Base-by-base conservation (phyloP, 805 yeast species). In the Helenozyma rhizophorensis region DNA sequence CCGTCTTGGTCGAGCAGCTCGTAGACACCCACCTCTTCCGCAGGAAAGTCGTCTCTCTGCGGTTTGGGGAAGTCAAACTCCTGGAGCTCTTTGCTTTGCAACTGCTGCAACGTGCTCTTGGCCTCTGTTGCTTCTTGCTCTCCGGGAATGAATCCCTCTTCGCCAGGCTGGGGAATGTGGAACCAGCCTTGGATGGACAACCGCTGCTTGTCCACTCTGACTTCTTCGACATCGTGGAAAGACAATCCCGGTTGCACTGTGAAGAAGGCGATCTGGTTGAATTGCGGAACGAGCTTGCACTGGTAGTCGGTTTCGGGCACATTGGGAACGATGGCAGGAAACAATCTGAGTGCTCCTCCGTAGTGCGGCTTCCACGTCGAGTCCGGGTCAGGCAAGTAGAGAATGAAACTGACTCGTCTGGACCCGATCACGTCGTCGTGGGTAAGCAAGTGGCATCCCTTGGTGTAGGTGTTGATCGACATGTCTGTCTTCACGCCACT, bases 391-490 rank as follows among this genome's bases (percentile, higher is more conserved):
- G 97, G 95, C 55, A 93, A 62, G 55, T 93, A 93, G 32, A 94
- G 65, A 42, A 94, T 94, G 52, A 89, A 93, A 47, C 96, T 84
- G 19, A 93, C 89, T 37, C 97, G 69, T 54, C 99, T 70, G 1
- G 96, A 80, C 1, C 97, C 98, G 54, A 93, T 93, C 21, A 93
- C 98, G 56, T 93, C 99, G 60, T 93, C 99, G 55, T 93, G 99
- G 4, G 95, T 87, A 42, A 93, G 67, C 36, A 93, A 65, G 60
- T 93, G 99, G 53, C 97, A 93, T 2, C 96, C 94, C 49, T 86
- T 84, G 30, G 83, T 81, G 56, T 93, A 93, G 3, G 94, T 80
- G 53, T 93, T 90, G 45, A 93, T 76, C 40, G 94, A 81, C 80
- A 93, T 81, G 54, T 93, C 99, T 23, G 94, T 88, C 55, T 87